Percentiles rank a stretch among this genome's conserved stretches.
phyloP scores from a whole-genome alignment of 805 yeast species.

The Metschnikowia aberdeeniae region DNA sequence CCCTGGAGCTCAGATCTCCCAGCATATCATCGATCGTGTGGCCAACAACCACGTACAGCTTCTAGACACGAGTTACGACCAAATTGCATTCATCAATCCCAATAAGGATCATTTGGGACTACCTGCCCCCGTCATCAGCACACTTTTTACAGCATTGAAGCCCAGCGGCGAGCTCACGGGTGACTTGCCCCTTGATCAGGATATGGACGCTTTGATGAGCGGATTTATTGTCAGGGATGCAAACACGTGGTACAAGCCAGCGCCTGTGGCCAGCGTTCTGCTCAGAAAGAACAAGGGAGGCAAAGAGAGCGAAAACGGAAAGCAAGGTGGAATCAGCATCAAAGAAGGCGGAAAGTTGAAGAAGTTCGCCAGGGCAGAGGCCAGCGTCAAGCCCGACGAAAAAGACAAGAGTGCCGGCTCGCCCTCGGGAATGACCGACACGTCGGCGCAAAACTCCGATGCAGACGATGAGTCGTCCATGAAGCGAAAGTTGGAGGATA shows the following conservation, averaged over 20 bases:
- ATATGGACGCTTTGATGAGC: constrained; percentile 59
- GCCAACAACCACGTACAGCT: constrained; percentile 45
- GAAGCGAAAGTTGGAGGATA: constrained; percentile 41
- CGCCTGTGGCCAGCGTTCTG: constrained; percentile 26
- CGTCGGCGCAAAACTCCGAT: constrained; percentile 40
- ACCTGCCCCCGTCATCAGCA: constrained; percentile 40
- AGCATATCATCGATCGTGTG: constrained; percentile 56
- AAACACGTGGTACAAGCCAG: constrained; percentile 54
- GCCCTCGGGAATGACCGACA: constrained; percentile 39
- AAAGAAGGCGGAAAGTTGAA: constrained; percentile 15
- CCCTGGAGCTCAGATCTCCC: constrained; percentile 34
- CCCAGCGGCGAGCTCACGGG: constrained; percentile 50
- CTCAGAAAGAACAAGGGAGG: constrained; percentile 25
- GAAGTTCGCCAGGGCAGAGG: constrained; percentile 7
- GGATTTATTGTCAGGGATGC: constrained; percentile 53
- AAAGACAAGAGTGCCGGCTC: constrained; percentile 2
- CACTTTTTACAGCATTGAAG: constrained; percentile 37
- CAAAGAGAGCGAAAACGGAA: not conserved
- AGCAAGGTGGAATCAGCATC: not conserved
- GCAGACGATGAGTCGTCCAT: constrained; percentile 38
- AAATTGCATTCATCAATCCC: constrained; percentile 56
- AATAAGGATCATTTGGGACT: constrained; percentile 42
- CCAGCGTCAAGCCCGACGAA: not conserved
- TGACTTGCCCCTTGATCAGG: constrained; percentile 46
- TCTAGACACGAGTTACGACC: constrained; percentile 33